These are phyloP conservation scores for Sphaerulina musiva DNA, from an alignment of 2,329 filamentous ascomycete species.

Conservation along the genomic window DNA sequence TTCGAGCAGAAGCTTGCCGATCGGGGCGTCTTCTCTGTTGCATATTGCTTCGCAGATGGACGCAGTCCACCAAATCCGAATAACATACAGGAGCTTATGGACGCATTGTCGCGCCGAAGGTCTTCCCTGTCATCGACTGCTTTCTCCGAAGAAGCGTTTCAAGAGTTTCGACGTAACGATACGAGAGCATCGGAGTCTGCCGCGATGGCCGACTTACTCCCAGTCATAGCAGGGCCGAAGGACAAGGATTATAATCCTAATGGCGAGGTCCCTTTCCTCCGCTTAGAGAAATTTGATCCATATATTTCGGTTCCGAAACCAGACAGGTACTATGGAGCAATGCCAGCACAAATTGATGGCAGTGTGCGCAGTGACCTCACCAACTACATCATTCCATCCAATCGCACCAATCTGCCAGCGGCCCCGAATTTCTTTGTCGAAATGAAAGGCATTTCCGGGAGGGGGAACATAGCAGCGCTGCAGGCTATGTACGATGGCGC, in stretches of 20 bases:
- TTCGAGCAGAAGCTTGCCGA: slow-evolving; percentile 30
- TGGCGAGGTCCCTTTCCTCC: not conserved
- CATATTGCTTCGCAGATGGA: not conserved
- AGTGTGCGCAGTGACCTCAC: slow-evolving; percentile 25
- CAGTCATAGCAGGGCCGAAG: slow-evolving; percentile 17
- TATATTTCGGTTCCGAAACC: slow-evolving; percentile 29
- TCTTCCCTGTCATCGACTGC: not conserved
- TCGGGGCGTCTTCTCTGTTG: slow-evolving; percentile 21
- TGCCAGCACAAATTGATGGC: slow-evolving; percentile 24
- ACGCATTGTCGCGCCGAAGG: not conserved
- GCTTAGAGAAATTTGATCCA: slow-evolving; percentile 29
- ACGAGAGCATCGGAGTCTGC: slow-evolving; percentile 9
- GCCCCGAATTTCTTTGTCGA: slow-evolving; percentile 4
- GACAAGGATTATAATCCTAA: not conserved
- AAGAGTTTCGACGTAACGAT: no score
- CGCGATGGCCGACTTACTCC: slow-evolving; percentile 17
- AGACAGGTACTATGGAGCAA: slow-evolving; percentile 33
- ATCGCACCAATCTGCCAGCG: not conserved
- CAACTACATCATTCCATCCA: not conserved
- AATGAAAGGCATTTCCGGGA: no score
- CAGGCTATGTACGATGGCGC: not conserved
- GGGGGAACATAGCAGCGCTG: not conserved
- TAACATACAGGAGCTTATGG: no score
- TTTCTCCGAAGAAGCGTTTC: no score
- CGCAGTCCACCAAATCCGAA: not conserved